Evolutionary conservation across 768 basidiomycete genomes (phyloP).

Genomic region (Rhizopogon vulgaris): DNA sequence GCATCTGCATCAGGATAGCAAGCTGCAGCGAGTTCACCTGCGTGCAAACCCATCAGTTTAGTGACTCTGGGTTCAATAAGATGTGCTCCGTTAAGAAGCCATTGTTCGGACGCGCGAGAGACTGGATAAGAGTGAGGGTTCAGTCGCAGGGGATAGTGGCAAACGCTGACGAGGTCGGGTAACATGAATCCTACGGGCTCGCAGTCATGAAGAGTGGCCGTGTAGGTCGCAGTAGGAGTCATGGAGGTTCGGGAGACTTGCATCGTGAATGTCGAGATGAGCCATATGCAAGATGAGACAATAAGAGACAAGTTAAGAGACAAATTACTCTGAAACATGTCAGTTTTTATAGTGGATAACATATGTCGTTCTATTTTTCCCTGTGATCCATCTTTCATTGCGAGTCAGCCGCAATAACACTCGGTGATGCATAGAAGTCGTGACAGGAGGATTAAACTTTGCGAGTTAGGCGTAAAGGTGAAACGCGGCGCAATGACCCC

Average conservation of each 20-base stretch:
- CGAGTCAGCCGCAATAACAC: background rate
- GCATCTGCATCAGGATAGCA: conserved; percentile 47
- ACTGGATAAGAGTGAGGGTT: conserved; percentile 28
- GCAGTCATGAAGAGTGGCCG: conserved; percentile 1
- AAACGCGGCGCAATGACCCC: background rate
- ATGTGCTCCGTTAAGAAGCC: conserved; percentile 20
- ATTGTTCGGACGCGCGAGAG: conserved; percentile 31
- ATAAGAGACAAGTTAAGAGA: background rate
- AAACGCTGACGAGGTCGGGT: conserved; percentile 36
- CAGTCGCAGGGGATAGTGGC: conserved; percentile 30
- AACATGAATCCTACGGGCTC: conserved; percentile 24
- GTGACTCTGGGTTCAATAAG: conserved; percentile 15
- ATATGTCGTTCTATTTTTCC: background rate
- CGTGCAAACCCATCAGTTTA: conserved; percentile 44
- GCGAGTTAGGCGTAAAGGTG: background rate
- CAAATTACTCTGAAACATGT: conserved; percentile 13
- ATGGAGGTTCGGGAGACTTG: conserved; percentile 9
- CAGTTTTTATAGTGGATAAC: conserved; percentile 17
- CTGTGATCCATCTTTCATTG: too few species aligned
- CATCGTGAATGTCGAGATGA: background rate
- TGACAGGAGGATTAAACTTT: background rate
- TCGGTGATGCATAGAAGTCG: background rate
- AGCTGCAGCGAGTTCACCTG: conserved; percentile 54
- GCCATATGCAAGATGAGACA: conserved; percentile 14
- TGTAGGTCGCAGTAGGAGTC: conserved; percentile 20